Evolutionary conservation across 805 yeast genomes (phyloP).

Genomic region (Ogataea glucozyma): DNA sequence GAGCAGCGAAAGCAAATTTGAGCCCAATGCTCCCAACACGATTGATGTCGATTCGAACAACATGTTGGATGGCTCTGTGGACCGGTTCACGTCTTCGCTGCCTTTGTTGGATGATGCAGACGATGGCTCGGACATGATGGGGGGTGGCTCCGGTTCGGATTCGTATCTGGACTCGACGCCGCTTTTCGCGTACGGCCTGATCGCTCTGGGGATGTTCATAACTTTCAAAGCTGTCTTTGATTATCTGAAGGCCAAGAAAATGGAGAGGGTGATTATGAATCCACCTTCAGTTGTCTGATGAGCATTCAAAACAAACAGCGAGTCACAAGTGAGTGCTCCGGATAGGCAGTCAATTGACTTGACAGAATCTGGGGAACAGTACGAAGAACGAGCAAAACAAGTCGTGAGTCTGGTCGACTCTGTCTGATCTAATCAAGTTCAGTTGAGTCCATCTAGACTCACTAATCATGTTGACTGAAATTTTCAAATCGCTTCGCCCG

Average conservation of each 20-base stretch:
- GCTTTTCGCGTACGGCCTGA: constrained; percentile 59
- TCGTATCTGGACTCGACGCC: constrained; percentile 40
- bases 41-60: constrained; percentile 42
- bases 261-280: constrained; percentile 58
- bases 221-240: constrained; percentile 68
- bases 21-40: constrained; percentile 59
- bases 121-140: constrained; percentile 12
- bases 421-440: too few species aligned
- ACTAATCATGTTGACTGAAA: background rate
- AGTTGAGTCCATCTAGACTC: background rate
- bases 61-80: constrained; percentile 29
- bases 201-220: constrained; percentile 68
- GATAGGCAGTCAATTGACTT: too few species aligned
- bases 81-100: constrained; percentile 29
- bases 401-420: too few species aligned
- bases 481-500: too few species aligned
- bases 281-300: too few species aligned
- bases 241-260: constrained; percentile 71
- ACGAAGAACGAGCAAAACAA: background rate
- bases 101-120: constrained; percentile 12
- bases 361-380: too few species aligned
- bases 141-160: background rate
- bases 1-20: constrained; percentile 39
- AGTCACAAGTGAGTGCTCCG: too few species aligned
- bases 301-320: too few species aligned